These are phyloP conservation scores for Candida michaelii DNA, from an alignment of 805 yeast genomes.

Conservation along the genomic window DNA sequence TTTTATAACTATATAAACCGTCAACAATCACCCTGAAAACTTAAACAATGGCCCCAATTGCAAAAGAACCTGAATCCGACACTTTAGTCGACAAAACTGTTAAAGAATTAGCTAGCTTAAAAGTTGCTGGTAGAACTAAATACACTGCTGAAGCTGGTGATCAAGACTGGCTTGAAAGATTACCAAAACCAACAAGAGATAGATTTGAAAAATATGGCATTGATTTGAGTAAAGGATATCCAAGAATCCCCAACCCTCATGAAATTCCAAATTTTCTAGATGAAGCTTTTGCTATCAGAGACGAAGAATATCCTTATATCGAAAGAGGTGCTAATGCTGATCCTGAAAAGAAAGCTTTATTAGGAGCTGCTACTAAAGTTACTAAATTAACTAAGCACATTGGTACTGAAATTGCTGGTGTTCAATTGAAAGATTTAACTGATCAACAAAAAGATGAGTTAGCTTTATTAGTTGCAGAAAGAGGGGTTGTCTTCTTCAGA, in stretches of 20 bases:
- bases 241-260: constrained; percentile 20
- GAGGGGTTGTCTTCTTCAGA: constrained; percentile 32
- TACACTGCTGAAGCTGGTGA: constrained; percentile 2
- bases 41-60: constrained; percentile 14
- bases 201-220: constrained; percentile 26
- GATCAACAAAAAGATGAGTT: constrained; percentile 30
- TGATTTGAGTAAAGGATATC: constrained; percentile 29
- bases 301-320: constrained; percentile 22
- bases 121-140: constrained; percentile 7
- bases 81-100: constrained; percentile 11
- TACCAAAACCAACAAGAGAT: constrained; percentile 23
- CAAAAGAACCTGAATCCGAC: background rate
- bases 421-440: constrained; percentile 26
- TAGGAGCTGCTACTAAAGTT: constrained; percentile 30
- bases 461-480: constrained; percentile 29
- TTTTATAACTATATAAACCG: background rate
- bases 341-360: constrained; percentile 30
- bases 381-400: constrained; percentile 25
- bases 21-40: background rate
- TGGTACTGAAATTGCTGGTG: constrained; percentile 31
- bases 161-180: constrained; percentile 17
- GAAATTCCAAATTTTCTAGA: constrained; percentile 28
- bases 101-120: constrained; percentile 11
- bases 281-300: constrained; percentile 27
- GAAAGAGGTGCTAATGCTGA: constrained; percentile 31